phyloP scores from a whole-genome alignment of 352 stramenopile species.

The Phytophthora ohioensis region DNA sequence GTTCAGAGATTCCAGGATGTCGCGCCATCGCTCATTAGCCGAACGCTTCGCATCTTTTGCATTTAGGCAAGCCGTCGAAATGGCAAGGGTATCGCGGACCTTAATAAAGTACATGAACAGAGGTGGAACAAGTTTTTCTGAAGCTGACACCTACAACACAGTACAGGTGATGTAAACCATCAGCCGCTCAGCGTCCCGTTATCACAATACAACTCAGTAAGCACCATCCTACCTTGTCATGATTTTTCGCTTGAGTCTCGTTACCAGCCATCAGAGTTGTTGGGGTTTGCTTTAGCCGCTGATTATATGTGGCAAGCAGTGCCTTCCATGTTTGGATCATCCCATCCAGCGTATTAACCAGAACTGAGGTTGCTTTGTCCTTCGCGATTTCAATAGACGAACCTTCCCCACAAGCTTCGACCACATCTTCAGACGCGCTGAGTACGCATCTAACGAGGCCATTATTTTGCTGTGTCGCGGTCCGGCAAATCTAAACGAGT shows the following conservation, averaged over 20 bases:
- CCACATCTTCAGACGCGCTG: conserved; percentile 40
- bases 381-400: conserved; percentile 44
- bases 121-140: conserved; percentile 49
- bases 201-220: neutral
- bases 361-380: conserved; percentile 36
- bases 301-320: conserved; percentile 57
- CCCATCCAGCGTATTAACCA: conserved; percentile 48
- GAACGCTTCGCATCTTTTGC: conserved; percentile 80
- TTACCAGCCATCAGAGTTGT: conserved; percentile 76
- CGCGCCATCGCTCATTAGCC: conserved; percentile 74
- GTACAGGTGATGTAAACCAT: conserved; percentile 2
- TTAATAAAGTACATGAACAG: conserved; percentile 67
- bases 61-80: conserved; percentile 71
- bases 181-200: neutral
- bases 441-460: conserved; percentile 45
- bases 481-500: conserved; percentile 38
- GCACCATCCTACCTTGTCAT: conserved; percentile 37
- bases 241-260: conserved; percentile 60
- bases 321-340: conserved; percentile 62
- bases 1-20: conserved; percentile 62
- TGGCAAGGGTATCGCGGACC: conserved; percentile 49
- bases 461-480: conserved; percentile 21
- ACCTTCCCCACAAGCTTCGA: conserved; percentile 43
- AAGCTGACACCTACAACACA: conserved; percentile 30
- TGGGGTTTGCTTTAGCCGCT: conserved; percentile 50